Conservation (phyloP, 768 basidiomycete species). For the Phlegmacium glaucopus region DNA sequence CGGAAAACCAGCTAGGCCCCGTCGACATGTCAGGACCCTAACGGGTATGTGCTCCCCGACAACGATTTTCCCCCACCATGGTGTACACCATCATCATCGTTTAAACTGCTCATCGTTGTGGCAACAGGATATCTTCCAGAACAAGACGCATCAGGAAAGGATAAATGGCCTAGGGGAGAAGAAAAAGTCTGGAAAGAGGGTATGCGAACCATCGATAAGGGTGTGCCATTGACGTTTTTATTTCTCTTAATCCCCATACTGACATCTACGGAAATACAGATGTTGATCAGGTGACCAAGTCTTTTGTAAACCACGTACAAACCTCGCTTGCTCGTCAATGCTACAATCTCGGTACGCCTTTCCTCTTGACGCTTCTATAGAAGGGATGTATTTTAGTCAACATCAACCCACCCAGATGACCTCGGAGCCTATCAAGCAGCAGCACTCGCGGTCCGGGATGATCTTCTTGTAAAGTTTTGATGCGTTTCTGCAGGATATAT, state of each 20-base stretch:
- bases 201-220: constrained; percentile 53
- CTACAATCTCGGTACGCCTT: constrained; percentile 67
- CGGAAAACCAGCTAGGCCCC: constrained; percentile 54
- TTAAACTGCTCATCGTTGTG: background rate
- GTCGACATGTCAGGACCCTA: constrained; percentile 67
- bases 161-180: constrained; percentile 83
- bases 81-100: background rate
- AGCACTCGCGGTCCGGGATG: constrained; percentile 84
- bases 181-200: constrained; percentile 70
- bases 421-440: constrained; percentile 91
- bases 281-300: constrained; percentile 60
- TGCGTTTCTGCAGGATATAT: background rate
- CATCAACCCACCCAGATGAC: constrained; percentile 43
- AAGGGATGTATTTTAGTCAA: background rate
- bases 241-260: background rate
- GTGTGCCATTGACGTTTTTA: constrained; percentile 32
- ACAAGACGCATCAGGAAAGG: constrained; percentile 70
- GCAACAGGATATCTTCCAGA: constrained; percentile 72
- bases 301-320: constrained; percentile 80
- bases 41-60: constrained; percentile 40
- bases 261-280: constrained; percentile 33
- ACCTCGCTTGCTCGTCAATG: constrained; percentile 89
- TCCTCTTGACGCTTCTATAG: background rate
- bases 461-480: constrained; percentile 60
- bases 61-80: background rate